Base-by-base conservation (phyloP, 495 filamentous ascomycete genomes). In the Tuber borchii region DNA sequence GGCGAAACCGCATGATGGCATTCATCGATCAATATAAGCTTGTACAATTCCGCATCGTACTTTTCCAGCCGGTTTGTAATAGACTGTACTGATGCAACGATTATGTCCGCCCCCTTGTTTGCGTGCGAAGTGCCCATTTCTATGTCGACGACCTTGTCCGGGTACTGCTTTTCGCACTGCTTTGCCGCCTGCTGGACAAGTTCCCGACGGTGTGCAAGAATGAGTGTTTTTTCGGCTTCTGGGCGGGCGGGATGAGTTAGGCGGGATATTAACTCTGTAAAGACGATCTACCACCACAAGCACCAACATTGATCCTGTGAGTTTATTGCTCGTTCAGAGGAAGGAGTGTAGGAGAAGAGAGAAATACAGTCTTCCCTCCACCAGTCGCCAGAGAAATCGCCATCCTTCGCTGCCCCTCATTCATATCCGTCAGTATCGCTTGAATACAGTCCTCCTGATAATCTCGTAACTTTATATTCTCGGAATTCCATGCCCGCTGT, bases 1-100 rank as follows among this genome's bases (percentile, higher is more conserved):
- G 88, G 86, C 8, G 95, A 92, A 45, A 97, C 94, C 71, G 98
- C 97, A 84, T 98, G 95, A 84, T 99, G 95, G n/a, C 93, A 95
- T 83, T 99, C 95, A 80, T 99, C 95, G 10, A 99, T 95, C 20
- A 99, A 87, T 3, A 99, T 84, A 0, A 99, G 88, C 83, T 99
- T 99, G 86, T 95, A 97, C 34, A 84, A 84, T 2, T 76, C 83
- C 0, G 94, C 92, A 75, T 97, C 90, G 80, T 93, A 98, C 78
- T 97, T 97, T 45, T 80, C 71, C 20, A 97, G 87, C 42, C 95
- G 88, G 70, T 93, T 90, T 0, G 86, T 87, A 69, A 99, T 88
- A 76, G 91, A 96, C 78, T 90, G 89, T 44, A 98, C 86, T 7
- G 93, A 97, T n/a, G 95, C 96, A 72, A 98, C 87, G 17, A 95